These are phyloP conservation scores for Yamadazyma diospyri DNA, from an alignment of 1,139 yeast genomes.

Conservation along the genomic window DNA sequence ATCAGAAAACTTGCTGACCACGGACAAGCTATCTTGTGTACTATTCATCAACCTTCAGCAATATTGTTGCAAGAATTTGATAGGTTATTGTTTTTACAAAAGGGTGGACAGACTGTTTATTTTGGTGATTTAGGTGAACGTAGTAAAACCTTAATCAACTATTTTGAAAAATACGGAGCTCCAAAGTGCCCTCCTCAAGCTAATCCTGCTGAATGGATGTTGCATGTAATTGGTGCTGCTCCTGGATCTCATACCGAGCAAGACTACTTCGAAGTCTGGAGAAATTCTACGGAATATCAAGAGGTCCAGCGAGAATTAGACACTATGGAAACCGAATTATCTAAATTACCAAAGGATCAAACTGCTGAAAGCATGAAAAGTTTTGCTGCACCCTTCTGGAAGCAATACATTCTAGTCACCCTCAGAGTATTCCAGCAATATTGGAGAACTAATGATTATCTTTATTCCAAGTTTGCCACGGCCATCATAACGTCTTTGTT, in stretches of 20 bases:
- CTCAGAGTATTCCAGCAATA: slow-evolving; percentile 56
- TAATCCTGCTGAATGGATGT: slow-evolving; percentile 82
- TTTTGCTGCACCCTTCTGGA: slow-evolving; percentile 42
- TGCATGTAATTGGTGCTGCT: slow-evolving; percentile 74
- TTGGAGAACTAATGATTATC: slow-evolving; percentile 72
- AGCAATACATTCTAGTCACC: slow-evolving; percentile 51
- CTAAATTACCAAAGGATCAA: slow-evolving; percentile 31
- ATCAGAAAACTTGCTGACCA: slow-evolving; percentile 73
- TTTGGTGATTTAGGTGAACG: slow-evolving; percentile 75
- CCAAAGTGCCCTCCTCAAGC: slow-evolving; percentile 61
- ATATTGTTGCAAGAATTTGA: slow-evolving; percentile 74
- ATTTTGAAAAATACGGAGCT: slow-evolving; percentile 70
- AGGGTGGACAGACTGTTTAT: slow-evolving; percentile 76
- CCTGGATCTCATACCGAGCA: slow-evolving; percentile 65
- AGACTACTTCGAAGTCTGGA: slow-evolving; percentile 66
- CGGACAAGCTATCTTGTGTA: slow-evolving; percentile 82
- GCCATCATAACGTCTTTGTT: slow-evolving; percentile 51
- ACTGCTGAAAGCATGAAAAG: slow-evolving; percentile 27
- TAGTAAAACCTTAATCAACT: slow-evolving; percentile 56
- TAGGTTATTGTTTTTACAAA: slow-evolving; percentile 65
- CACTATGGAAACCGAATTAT: slow-evolving; percentile 41
- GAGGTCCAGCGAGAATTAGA: slow-evolving; percentile 38
- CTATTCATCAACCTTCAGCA: slow-evolving; percentile 84
- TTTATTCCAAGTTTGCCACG: slow-evolving; percentile 61
- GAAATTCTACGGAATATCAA: slow-evolving; percentile 49